Base-by-base conservation (phyloP, 345 rosid species). In the Brassica cretica region DNA sequence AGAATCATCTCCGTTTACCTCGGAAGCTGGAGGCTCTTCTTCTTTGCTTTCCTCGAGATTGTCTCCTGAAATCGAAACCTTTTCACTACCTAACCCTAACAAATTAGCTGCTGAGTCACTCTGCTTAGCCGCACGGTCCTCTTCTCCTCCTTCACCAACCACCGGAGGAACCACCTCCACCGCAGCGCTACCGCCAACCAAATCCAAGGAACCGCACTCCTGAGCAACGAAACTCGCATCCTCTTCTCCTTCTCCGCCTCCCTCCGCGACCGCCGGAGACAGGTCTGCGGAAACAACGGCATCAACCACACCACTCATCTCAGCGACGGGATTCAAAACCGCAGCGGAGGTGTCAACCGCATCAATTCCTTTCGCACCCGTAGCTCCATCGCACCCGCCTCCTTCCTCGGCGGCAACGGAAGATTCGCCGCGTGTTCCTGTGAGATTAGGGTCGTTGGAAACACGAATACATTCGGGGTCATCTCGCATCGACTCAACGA, bases 241-340 rank as follows among this genome's bases (percentile, higher is more conserved):
- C 15, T 58, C 78, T 8, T 19, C 83, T 63, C 69, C 78, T 65
- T 68, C 84, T 44, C 30, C 80, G 66, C 72, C 85, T 35, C 37
- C 71, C 59, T 33, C 70, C 1, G 9, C 18, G 11, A 14, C 65
- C 33, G 39, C 78, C n/a, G 70, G 56, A 66, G 76, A 71, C n/a
- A 60, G n/a, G n/a, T 76, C 69, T 5, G 70, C 10, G 16, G 74
- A 68, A 21, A 21, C 24, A 46, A 61, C 53, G 8, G 33, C 58
- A 46, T 3, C 80, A 46, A 9, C 56, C 55, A 44, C 65, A 77
- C 55, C 76, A 77, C 76, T 71, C 16, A 56, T 77, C 66, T 71
- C 81, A 65, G 53, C 7, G 27, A 39, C 67, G 51, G 81, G 16
- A 64, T 71, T 71, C 16, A 55, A 53, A 70, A 37, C 0, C 74